Conservation (phyloP, 306 rosid species). For the Dicorynia guianensis region DNA sequence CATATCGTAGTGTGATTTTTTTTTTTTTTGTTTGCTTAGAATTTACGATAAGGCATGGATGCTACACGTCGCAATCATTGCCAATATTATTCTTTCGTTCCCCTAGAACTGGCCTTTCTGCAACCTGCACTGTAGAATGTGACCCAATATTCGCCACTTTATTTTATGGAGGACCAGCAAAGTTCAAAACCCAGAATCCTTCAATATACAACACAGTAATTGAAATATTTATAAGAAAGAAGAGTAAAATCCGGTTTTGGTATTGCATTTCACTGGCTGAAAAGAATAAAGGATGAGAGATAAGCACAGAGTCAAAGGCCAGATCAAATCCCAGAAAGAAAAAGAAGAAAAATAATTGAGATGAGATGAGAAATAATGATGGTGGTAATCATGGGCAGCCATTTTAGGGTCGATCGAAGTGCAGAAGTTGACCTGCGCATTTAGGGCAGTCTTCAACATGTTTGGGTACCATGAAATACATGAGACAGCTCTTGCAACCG, state of each 20-base stretch:
- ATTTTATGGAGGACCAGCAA: slow-evolving; percentile 44
- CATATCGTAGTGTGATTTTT: slow-evolving; percentile 1
- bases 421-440: slow-evolving; percentile 88
- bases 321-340: background rate
- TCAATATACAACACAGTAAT: background rate
- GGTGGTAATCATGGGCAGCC: slow-evolving; percentile 54
- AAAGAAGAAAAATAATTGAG: background rate
- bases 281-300: slow-evolving; percentile 13
- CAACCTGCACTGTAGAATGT: slow-evolving; percentile 49
- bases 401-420: slow-evolving; percentile 85
- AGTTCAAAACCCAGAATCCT: slow-evolving; percentile 8
- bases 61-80: slow-evolving; percentile 77
- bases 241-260: slow-evolving; percentile 4
- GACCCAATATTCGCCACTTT: slow-evolving; percentile 53
- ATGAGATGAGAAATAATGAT: slow-evolving; percentile 1
- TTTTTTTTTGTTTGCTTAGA: background rate
- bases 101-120: slow-evolving; percentile 57
- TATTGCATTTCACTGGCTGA: slow-evolving; percentile 29
- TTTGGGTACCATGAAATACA: slow-evolving; percentile 98
- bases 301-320: background rate
- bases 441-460: slow-evolving; percentile 87
- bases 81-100: slow-evolving; percentile 59
- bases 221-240: background rate
- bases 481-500: slow-evolving; percentile 92
- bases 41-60: slow-evolving; percentile 40